These are phyloP conservation scores for Zymoseptoria tritici DNA, from an alignment of 2,329 filamentous ascomycete genomes.

Conservation along the genomic window DNA sequence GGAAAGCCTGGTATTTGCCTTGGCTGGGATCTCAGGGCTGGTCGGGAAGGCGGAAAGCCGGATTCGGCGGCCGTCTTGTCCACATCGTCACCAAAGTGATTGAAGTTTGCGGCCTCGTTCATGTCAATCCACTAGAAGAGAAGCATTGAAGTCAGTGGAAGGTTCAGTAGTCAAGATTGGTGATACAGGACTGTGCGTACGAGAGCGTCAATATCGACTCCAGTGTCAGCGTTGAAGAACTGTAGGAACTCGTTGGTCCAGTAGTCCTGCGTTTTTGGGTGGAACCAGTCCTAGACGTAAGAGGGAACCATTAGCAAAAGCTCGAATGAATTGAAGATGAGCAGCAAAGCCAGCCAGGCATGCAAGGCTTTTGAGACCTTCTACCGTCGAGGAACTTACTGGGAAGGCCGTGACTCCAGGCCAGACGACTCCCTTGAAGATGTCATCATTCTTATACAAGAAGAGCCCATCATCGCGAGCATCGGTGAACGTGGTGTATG, in stretches of 20 bases:
- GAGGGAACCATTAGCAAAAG: background rate
- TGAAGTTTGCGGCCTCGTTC: constrained; percentile 49
- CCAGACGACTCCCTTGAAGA: constrained; percentile 65
- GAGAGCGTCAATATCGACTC: constrained; percentile 70
- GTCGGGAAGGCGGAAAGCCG: constrained; percentile 52
- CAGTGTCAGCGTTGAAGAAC: constrained; percentile 57
- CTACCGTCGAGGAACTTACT: too few species aligned
- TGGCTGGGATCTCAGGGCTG: constrained; percentile 53
- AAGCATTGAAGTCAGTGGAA: background rate
- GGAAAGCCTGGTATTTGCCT: constrained; percentile 63
- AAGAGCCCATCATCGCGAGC: constrained; percentile 51
- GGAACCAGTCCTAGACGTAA: constrained; percentile 58
- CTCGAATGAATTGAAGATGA: background rate
- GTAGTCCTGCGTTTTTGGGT: constrained; percentile 53
- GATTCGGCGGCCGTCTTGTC: constrained; percentile 32
- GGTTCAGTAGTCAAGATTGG: too few species aligned
- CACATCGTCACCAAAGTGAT: constrained; percentile 31
- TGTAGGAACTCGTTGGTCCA: constrained; percentile 60
- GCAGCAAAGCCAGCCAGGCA: background rate
- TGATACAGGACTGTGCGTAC: too few species aligned
- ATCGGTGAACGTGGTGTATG: constrained; percentile 49
- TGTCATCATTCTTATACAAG: constrained; percentile 47
- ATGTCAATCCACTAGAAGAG: constrained; percentile 52
- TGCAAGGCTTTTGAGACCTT: too few species aligned
- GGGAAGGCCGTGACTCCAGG: constrained; percentile 46